Percentiles rank a stretch among this genome's conserved stretches.
phyloP scores from a whole-genome alignment of 257 asterid species.

The Vinca minor region DNA sequence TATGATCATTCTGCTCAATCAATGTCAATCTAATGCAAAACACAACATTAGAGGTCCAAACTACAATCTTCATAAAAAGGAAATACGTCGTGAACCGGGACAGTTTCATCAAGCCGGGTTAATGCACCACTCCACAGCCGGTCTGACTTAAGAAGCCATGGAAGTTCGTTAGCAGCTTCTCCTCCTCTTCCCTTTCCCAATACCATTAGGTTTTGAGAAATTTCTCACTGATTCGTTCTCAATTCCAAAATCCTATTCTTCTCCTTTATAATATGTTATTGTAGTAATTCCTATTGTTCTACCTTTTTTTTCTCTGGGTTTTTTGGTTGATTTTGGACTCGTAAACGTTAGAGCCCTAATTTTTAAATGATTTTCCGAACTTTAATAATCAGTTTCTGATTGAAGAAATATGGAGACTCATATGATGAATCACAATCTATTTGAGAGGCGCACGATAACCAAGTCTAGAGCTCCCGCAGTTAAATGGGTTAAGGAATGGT shows the following conservation, averaged over 20 bases:
- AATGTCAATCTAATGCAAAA: too few species aligned
- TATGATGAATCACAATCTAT: slow-evolving; percentile 36
- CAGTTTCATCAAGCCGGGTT: neutral
- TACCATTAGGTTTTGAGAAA: neutral
- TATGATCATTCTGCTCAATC: too few species aligned
- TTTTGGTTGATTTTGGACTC: too few species aligned
- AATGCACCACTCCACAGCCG: neutral
- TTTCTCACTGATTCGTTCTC: too few species aligned
- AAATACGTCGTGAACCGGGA: neutral
- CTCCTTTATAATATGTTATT: neutral
- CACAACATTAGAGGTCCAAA: neutral
- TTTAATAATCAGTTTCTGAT: neutral
- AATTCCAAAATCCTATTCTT: neutral
- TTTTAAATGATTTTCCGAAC: neutral
- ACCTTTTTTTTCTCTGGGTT: too few species aligned
- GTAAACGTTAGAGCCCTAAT: neutral
- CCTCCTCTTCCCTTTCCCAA: neutral
- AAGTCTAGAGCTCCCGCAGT: slow-evolving; percentile 64
- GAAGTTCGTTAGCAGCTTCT: neutral
- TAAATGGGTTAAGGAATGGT: slow-evolving; percentile 91
- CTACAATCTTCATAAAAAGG: neutral
- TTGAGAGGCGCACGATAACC: slow-evolving; percentile 62
- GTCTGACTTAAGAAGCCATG: slow-evolving; percentile 13
- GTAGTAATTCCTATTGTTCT: neutral
- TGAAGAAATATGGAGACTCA: slow-evolving; percentile 55